These are phyloP conservation scores for Psophocarpus tetragonolobus DNA, from an alignment of 306 rosid species.

Conservation along the genomic window DNA sequence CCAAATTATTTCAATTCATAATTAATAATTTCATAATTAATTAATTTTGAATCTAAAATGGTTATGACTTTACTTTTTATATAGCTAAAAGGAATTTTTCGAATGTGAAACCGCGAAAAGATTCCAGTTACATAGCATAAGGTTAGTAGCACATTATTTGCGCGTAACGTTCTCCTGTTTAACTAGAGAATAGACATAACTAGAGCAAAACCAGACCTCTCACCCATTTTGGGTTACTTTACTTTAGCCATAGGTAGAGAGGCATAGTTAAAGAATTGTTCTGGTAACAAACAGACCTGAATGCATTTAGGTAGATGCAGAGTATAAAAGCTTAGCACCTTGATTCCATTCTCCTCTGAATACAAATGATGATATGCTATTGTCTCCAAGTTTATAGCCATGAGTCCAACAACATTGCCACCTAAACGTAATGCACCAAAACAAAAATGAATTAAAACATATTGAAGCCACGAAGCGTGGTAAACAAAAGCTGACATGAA, in stretches of 20 bases:
- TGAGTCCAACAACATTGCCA: background rate
- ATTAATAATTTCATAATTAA: too few relatives aligned
- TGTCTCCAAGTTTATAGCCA: slow-evolving; percentile 31
- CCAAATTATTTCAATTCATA: too few relatives aligned
- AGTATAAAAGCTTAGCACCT: slow-evolving; percentile 35
- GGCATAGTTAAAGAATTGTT: slow-evolving; percentile 14
- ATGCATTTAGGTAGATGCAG: slow-evolving; percentile 9
- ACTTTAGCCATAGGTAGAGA: slow-evolving; percentile 7
- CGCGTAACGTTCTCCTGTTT: background rate
- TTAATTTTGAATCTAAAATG: too few relatives aligned
- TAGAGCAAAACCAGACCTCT: background rate
- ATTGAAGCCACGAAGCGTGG: background rate
- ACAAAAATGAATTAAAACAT: background rate
- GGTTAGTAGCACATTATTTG: background rate
- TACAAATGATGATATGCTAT: slow-evolving; percentile 20
- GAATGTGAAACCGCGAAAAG: too few relatives aligned
- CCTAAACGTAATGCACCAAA: slow-evolving; percentile 7
- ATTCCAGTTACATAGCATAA: background rate
- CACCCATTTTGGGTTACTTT: background rate
- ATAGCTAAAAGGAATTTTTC: too few relatives aligned
- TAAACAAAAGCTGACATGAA: background rate
- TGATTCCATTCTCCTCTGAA: slow-evolving; percentile 21
- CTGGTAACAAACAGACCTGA: slow-evolving; percentile 1
- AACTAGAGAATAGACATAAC: background rate
- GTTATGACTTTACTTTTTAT: too few relatives aligned